Conservation (phyloP, 495 filamentous ascomycete genomes). For the Lindgomyces ingoldianus region DNA sequence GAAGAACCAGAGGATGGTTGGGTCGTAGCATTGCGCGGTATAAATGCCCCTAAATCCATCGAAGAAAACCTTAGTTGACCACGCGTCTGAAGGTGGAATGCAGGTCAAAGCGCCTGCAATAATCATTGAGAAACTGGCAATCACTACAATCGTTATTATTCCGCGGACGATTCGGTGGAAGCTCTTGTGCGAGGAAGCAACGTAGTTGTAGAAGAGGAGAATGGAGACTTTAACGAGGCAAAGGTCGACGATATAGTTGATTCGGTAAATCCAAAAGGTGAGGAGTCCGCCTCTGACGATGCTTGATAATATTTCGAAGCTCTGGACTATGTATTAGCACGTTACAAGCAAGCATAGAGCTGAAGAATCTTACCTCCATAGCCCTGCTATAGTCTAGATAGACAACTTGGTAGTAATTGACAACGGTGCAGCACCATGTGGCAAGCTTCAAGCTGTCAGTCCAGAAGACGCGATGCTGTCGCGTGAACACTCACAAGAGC, state of each 20-base stretch:
- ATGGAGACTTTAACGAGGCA: slow-evolving; percentile 28
- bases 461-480: neutral
- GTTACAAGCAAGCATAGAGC: neutral
- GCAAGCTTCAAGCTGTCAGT: slow-evolving; percentile 9
- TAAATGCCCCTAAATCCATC: slow-evolving; percentile 7
- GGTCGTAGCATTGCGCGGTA: slow-evolving; percentile 17
- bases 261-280: slow-evolving; percentile 24
- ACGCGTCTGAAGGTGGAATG: slow-evolving; percentile 18
- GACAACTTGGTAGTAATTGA: slow-evolving; percentile 25
- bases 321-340: neutral
- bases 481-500: slow-evolving; percentile 18
- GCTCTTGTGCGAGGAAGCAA: slow-evolving; percentile 23
- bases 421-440: slow-evolving; percentile 24
- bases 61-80: slow-evolving; percentile 19
- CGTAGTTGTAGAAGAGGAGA: slow-evolving; percentile 34
- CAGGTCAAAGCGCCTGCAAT: slow-evolving; percentile 15
- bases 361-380: neutral
- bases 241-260: slow-evolving; percentile 22
- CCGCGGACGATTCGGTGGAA: slow-evolving; percentile 17
- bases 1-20: slow-evolving; percentile 26
- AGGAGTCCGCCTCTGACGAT: slow-evolving; percentile 5
- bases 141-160: slow-evolving; percentile 7
- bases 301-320: neutral
- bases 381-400: slow-evolving; percentile 19
- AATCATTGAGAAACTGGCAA: slow-evolving; percentile 11